A percentile compares a stretch with the other conserved stretches of the same genome.
These are phyloP conservation scores for Dalechampia spathulata DNA, from an alignment of 441 rosid genomes.

Conservation along the genomic window DNA sequence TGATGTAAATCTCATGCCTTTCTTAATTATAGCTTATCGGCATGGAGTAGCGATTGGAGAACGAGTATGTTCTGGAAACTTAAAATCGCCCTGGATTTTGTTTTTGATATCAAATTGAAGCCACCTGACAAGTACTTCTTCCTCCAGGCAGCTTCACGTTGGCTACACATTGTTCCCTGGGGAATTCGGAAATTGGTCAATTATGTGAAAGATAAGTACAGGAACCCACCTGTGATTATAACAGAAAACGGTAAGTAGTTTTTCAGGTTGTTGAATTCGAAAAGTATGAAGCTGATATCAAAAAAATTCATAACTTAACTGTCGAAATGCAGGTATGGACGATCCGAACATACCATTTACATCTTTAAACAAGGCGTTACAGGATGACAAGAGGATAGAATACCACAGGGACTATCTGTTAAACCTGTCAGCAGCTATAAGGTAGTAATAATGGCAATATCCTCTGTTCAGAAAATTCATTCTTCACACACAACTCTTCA, in stretches of 20 bases:
- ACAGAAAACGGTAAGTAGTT: constrained; percentile 62
- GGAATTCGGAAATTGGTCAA: constrained; percentile 55
- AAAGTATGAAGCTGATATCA: background rate
- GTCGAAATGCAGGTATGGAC: constrained; percentile 59
- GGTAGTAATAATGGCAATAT: constrained; percentile 27
- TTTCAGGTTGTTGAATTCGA: background rate
- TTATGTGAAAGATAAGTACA: constrained; percentile 59
- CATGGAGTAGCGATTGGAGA: constrained; percentile 71
- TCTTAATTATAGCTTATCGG: constrained; percentile 48
- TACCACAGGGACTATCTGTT: constrained; percentile 80
- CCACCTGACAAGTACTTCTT: constrained; percentile 19
- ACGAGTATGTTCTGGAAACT: constrained; percentile 41
- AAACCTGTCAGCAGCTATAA: constrained; percentile 75
- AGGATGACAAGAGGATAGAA: constrained; percentile 71
- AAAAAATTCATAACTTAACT: constrained; percentile 1
- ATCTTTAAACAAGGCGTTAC: constrained; percentile 46
- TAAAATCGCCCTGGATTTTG: constrained; percentile 3
- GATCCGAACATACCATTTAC: constrained; percentile 55
- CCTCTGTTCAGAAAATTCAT: too few species aligned
- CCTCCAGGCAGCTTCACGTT: constrained; percentile 81
- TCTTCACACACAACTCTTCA: background rate
- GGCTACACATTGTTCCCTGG: constrained; percentile 90
- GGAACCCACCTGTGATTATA: constrained; percentile 64
- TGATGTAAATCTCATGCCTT: constrained; percentile 1
- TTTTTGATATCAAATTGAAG: constrained; percentile 9